phyloP scores from a whole-genome alignment of 768 basidiomycete genomes.

The Phylloporus sp. region DNA sequence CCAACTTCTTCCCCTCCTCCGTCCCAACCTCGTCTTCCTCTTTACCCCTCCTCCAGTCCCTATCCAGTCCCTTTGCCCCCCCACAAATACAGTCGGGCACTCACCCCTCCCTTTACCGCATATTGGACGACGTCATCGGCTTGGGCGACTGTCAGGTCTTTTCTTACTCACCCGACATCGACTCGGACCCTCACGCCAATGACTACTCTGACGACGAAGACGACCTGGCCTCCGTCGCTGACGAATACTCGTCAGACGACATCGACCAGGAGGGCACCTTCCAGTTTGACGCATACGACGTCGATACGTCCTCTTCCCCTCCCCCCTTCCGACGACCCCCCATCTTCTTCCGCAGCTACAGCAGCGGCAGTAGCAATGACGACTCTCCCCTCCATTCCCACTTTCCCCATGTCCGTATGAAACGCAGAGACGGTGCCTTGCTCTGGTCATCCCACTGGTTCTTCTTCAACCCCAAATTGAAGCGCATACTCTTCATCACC shows the following conservation, averaged over 20 bases:
- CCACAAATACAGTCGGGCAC: constrained; percentile 75
- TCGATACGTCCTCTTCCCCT: constrained; percentile 42
- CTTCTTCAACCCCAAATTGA: constrained; percentile 89
- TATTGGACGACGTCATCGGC: constrained; percentile 86
- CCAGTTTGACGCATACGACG: constrained; percentile 77
- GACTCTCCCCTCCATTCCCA: constrained; percentile 31
- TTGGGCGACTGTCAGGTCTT: constrained; percentile 93
- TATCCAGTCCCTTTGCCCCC: constrained; percentile 62
- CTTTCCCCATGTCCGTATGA: constrained; percentile 45
- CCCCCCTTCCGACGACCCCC: constrained; percentile 11
- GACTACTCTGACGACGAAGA: constrained; percentile 78
- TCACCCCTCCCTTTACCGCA: constrained; percentile 82
- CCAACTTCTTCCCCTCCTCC: constrained; percentile 73
- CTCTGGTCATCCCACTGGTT: constrained; percentile 98
- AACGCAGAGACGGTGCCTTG: constrained; percentile 65
- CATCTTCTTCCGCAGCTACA: constrained; percentile 26
- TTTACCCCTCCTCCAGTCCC: constrained; percentile 55
- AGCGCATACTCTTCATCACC: constrained; percentile 87
- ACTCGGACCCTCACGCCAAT: constrained; percentile 89
- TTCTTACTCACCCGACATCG: constrained; percentile 88
- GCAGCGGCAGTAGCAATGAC: constrained; percentile 33
- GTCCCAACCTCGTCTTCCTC: constrained; percentile 65
- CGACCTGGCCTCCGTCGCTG: constrained; percentile 58
- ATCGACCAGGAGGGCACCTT: constrained; percentile 74
- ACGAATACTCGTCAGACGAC: constrained; percentile 65